Conservation (phyloP, 345 rosid genomes). For the Brassica carinata region DNA sequence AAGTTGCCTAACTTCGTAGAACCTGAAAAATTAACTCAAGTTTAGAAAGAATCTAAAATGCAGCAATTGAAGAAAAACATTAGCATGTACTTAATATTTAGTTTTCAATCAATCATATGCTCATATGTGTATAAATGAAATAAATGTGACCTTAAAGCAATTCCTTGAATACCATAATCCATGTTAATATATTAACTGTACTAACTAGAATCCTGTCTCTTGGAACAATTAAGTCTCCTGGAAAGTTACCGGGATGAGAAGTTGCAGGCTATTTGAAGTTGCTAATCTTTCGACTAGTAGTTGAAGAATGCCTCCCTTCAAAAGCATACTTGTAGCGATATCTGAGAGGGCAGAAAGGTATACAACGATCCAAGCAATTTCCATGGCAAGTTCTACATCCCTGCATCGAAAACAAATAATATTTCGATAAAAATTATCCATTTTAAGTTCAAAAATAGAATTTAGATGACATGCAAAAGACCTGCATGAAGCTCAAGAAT, state of each 20-base stretch:
- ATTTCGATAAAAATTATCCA: conserved; percentile 7
- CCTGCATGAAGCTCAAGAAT: neutral
- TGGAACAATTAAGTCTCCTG: neutral
- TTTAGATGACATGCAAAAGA: conserved; percentile 1
- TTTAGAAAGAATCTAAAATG: conserved; percentile 24
- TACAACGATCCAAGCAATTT: conserved; percentile 94
- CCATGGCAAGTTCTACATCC: conserved; percentile 87
- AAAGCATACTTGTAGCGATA: conserved; percentile 66
- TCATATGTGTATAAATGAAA: neutral
- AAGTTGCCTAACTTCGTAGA: conserved; percentile 88
- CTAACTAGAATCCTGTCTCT: conserved; percentile 1
- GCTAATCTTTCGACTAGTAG: conserved; percentile 85
- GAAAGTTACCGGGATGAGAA: conserved; percentile 78
- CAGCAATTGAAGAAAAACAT: neutral
- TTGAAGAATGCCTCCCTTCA: conserved; percentile 69
- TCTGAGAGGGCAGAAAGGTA: conserved; percentile 97
- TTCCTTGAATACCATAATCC: neutral
- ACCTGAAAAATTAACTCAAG: conserved; percentile 49
- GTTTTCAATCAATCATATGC: neutral
- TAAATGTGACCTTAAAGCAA: neutral
- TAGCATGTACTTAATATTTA: neutral
- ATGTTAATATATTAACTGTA: neutral
- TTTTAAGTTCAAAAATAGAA: neutral
- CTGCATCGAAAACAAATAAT: conserved; percentile 45
- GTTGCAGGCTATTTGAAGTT: conserved; percentile 68